Base-by-base conservation (phyloP, 768 basidiomycete species). In the Gloeopeniophorella convolvens region DNA sequence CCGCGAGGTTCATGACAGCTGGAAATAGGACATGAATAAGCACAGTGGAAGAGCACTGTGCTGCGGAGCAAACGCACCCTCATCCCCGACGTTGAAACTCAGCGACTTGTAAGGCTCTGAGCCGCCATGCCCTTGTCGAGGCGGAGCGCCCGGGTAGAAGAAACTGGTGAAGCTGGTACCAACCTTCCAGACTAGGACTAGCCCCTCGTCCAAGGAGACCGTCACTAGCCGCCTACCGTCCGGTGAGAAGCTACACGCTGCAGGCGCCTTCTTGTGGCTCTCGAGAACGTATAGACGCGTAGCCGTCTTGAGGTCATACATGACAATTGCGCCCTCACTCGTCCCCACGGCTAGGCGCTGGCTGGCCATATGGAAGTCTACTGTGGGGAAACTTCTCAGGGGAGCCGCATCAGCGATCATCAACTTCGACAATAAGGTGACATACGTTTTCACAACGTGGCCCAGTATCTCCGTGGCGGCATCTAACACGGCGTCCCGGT, bases 261-360 rank as follows among this genome's bases (percentile, higher is more conserved):
- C 78, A 9, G 92, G 79, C 1, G 76, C 72, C 60, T 84, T 83
- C 63, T 81, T 82, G 70, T 97, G 94, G 0, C 90, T 85, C 59
- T 98, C 94, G 10, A 99, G 79, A 0, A 99, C 89, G 61, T 97
- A 99, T 12, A 98, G 72, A 10, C 96, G 80, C 1, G 89, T 97
- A 0, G 93, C 94, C 0, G 93, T 92, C 67, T 97, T 96, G 45
- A 98, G 76, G 63, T 98, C 96, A 62, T 96, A 98, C 84, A 96
- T 92, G 50, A 91, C 76, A 45, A 93, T 82, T 0, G 93, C 92
- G 0, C 95, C 96, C 68, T 99, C 96, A 48, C 79, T 82, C 0
- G 94, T 95, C 1, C 96, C 96, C 0, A 97, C 92, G 0, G 88
- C 90, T 4, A 98, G 78, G 12, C 89, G 82, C 63, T 99, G 96